Base-by-base conservation (phyloP, 225 moss, liverwort and hornwort species). In the Takakia lepidozioides region DNA sequence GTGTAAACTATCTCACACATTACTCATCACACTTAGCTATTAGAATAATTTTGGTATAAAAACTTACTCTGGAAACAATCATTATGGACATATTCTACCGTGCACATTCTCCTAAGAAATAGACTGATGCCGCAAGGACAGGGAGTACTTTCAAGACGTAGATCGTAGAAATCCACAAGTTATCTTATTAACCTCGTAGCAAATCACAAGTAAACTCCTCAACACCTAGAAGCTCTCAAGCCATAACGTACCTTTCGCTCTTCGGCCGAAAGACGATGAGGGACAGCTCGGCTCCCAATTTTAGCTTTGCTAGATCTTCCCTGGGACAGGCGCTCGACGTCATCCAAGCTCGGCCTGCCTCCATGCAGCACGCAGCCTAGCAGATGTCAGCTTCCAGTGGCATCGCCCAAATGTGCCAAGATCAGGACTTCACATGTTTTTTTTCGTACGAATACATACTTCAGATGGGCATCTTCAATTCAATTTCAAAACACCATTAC, bases 291-390 rank as follows among this genome's bases (percentile, higher is more conserved):
- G 46, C 88, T 93, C 34, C 93, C 93, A 25, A 69, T 78, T 65
- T 88, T 88, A 0, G 83, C 70, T 72, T 88, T 93, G 37, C 85
- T 88, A 17, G 93, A 66, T 44, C 66, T 85, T 14, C 93, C 85
- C 53, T 83, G 83, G 2, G 85, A 88, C 54, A 93, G 66, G 37
- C 88, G 83, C 69, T 93, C 93, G 18, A 93, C 85, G 47, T 93
- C 93, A 65, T 93, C 93, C 69, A 93, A 52, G 44, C 68, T 86
- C 78, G 78, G 78, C 76, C 88, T 93, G 65, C 72, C 75, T 80
- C 81, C 57, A 63, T 29, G 46, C 24, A 44, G 59, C 20, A 43
- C 11, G 11, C 32, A 32, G 11, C 32, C n/a, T n/a, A n/a, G n/a
- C n/a, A n/a, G n/a, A n/a, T n/a, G n/a, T n/a, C n/a, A n/a, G n/a